Base-by-base conservation (phyloP, 306 rosid genomes). In the Fragaria nilgerrensis region DNA sequence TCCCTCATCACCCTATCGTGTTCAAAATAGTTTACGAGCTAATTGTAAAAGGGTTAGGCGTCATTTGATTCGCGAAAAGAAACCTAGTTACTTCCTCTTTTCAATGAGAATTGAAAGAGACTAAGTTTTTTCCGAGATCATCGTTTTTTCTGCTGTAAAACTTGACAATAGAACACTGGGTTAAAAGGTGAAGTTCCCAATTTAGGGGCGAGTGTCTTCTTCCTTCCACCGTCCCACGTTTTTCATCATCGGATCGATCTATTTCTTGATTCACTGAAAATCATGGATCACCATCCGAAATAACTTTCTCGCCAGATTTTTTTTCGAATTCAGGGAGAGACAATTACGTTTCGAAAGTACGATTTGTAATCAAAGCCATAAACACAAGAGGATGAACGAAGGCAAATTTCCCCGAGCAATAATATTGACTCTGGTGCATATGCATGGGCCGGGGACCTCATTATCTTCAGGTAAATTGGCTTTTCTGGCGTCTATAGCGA, bases 401-500 rank as follows among this genome's bases (percentile, higher is more conserved):
- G 23, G 62, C 14, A n/a, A 22, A 22, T 56, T 56, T 56, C 12
- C 12, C 4, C 13, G 11, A n/a, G 61, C 27, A 56, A 56, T 22
- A 22, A 1, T n/a, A n/a, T 22, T 22, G 62, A 56, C 13, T 9
- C 5, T 8, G 5, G 62, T 56, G 36, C 36, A 32, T 32, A 32
- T 37, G 29, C 15, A 56, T n/a, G 62, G n/a, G n/a, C n/a, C n/a
- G n/a, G 62, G 62, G 62, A 56, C 62, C 29, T n/a, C 29, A 11
- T 9, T 56, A 10, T 56, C 29, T 9, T 56, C 62, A 56, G 62
- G 29, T 56, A 22, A n/a, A 23, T 56, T 22, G 62, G 41, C 47
- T 65, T 36, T 65, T 65, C 41, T 69, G 73, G 39, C 15, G 16
- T 69, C 73, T 45, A 7, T 59, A 58, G 64, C 64, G 64, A 8